phyloP scores from a whole-genome alignment of 495 filamentous ascomycete species.

The Patellaria atrata region DNA sequence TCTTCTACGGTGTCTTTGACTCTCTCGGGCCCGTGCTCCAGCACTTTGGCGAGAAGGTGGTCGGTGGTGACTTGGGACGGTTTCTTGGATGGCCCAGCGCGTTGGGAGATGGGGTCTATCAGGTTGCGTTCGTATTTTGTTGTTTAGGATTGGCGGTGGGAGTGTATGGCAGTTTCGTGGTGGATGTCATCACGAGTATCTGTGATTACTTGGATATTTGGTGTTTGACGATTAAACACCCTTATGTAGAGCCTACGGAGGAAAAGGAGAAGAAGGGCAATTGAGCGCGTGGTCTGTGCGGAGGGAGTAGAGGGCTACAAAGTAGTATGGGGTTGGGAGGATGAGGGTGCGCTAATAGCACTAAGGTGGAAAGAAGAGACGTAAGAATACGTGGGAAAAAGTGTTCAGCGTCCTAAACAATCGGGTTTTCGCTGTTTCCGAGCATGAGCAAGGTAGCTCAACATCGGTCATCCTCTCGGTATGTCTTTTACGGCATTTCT shows the following conservation, averaged over 20 bases:
- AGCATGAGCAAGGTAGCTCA: too few relatives aligned
- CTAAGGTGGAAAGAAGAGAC: too few relatives aligned
- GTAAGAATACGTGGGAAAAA: too few relatives aligned
- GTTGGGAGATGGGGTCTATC: slow-evolving; percentile 58
- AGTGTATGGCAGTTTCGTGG: slow-evolving; percentile 89
- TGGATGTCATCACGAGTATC: slow-evolving; percentile 89
- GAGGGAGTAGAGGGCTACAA: too few relatives aligned
- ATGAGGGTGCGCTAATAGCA: too few relatives aligned
- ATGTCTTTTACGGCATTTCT: too few relatives aligned
- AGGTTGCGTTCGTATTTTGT: slow-evolving; percentile 73
- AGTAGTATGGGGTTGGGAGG: too few relatives aligned
- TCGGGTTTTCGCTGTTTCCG: too few relatives aligned
- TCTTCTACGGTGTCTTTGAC: slow-evolving; percentile 62
- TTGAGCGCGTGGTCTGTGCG: too few relatives aligned
- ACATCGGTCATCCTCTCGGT: too few relatives aligned
- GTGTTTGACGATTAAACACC: slow-evolving; percentile 92
- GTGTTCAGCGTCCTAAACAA: too few relatives aligned
- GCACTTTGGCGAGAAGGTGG: slow-evolving; percentile 32
- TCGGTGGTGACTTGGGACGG: not conserved
- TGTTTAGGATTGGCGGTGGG: slow-evolving; percentile 69
- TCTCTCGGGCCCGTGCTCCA: slow-evolving; percentile 50
- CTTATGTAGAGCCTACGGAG: slow-evolving; percentile 22
- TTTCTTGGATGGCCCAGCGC: slow-evolving; percentile 70
- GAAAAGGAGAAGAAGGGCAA: slow-evolving; percentile 22
- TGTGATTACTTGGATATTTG: slow-evolving; percentile 97